Evolutionary conservation across 1,284 basidiomycete genomes (phyloP).

Genomic region (Coriolopsis trogii): DNA sequence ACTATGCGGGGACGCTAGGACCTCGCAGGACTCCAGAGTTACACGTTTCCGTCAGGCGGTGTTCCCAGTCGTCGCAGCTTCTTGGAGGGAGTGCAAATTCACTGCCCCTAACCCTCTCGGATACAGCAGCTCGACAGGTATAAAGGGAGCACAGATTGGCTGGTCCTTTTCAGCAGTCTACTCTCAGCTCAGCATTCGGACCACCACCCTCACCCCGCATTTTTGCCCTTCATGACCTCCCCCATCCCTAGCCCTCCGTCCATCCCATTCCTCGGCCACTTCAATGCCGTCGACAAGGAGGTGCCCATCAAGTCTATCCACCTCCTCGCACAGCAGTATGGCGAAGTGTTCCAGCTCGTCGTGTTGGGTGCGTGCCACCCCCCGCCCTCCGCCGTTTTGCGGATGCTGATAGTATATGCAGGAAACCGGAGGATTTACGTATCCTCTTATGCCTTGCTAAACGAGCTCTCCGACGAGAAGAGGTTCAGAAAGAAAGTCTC

Average conservation of each 20-base stretch:
- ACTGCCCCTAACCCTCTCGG: too few relatives aligned
- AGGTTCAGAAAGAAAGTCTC: constrained; percentile 45
- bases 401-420: not conserved
- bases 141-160: too few relatives aligned
- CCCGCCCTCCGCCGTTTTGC: not conserved
- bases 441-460: constrained; percentile 40
- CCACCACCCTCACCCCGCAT: too few relatives aligned
- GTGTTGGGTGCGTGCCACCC: constrained; percentile 36
- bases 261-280: constrained; percentile 50
- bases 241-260: constrained; percentile 44
- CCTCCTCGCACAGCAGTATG: constrained; percentile 48
- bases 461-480: constrained; percentile 49
- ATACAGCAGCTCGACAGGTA: too few relatives aligned
- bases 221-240: too few relatives aligned
- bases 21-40: too few relatives aligned
- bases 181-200: too few relatives aligned
- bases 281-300: constrained; percentile 40
- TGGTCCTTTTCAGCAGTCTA: too few relatives aligned
- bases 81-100: too few relatives aligned
- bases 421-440: constrained; percentile 33
- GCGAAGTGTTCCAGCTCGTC: constrained; percentile 47
- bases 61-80: too few relatives aligned
- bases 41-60: too few relatives aligned
- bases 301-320: constrained; percentile 40
- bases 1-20: too few relatives aligned